These are phyloP conservation scores for Populus euphratica DNA, from an alignment of 345 rosid species.

Conservation along the genomic window DNA sequence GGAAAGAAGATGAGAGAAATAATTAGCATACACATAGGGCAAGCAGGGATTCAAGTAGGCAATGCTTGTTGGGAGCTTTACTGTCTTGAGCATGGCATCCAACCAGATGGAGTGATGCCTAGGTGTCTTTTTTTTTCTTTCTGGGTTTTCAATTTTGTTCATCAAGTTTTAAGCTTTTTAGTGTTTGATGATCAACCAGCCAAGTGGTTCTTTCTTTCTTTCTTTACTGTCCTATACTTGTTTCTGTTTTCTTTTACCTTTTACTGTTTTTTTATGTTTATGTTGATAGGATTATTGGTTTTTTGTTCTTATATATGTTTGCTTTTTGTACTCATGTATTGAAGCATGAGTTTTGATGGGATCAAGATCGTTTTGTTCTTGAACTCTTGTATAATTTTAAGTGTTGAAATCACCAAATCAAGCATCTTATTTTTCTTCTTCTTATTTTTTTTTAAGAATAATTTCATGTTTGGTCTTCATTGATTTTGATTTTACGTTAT, in stretches of 20 bases:
- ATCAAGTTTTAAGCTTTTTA: not conserved
- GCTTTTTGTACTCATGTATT: not conserved
- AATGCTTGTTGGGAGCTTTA: constrained; percentile 37
- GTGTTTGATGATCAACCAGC: not conserved
- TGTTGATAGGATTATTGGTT: too few species aligned
- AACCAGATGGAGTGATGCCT: constrained; percentile 33
- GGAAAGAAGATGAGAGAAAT: constrained; percentile 31
- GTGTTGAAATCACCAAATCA: not conserved
- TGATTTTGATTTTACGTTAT: not conserved
- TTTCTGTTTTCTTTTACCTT: not conserved
- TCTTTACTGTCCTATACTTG: not conserved
- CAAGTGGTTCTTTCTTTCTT: not conserved
- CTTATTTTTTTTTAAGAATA: not conserved
- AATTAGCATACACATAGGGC: constrained; percentile 37
- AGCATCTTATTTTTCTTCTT: not conserved
- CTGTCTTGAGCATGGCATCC: constrained; percentile 31
- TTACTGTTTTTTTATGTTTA: not conserved
- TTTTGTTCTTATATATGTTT: not conserved
- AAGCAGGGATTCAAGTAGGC: constrained; percentile 39
- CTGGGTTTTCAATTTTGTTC: not conserved
- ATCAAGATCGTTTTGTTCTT: not conserved
- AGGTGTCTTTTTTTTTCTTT: constrained; percentile 12
- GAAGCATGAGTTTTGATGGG: not conserved
- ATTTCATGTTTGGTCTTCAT: not conserved
- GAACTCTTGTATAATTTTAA: not conserved